A percentile compares a stretch with the other conserved stretches of the same genome.
These are phyloP conservation scores for Diplodia seriata DNA, from an alignment of 2,329 filamentous ascomycete species.

Conservation along the genomic window DNA sequence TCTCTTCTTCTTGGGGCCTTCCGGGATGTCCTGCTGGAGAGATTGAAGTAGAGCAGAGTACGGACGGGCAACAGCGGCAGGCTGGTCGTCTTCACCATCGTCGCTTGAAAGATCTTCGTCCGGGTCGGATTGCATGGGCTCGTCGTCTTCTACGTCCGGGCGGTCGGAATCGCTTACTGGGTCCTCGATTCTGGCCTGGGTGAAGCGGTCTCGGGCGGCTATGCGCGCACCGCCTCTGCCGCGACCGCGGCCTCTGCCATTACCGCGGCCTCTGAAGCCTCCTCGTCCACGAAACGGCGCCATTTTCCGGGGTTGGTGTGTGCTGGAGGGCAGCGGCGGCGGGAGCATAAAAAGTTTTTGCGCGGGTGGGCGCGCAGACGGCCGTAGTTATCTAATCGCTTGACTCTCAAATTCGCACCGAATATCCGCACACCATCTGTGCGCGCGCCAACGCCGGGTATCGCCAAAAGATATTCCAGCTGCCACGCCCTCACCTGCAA, in stretches of 20 bases:
- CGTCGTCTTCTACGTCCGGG: slow-evolving; percentile 42
- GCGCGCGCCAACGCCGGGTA: slow-evolving; percentile 32
- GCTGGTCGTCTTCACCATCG: slow-evolving; percentile 42
- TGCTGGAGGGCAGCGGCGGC: not conserved
- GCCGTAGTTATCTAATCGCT: slow-evolving; percentile 34
- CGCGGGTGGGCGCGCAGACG: not conserved
- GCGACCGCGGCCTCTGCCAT: slow-evolving; percentile 32
- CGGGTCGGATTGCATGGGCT: slow-evolving; percentile 34
- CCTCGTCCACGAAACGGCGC: slow-evolving; percentile 39
- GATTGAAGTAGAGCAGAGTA: slow-evolving; percentile 66
- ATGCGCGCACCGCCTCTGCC: slow-evolving; percentile 20
- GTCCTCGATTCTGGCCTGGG: slow-evolving; percentile 36
- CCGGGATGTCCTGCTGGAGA: slow-evolving; percentile 53
- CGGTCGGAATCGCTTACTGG: slow-evolving; percentile 30
- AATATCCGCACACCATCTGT: slow-evolving; percentile 32
- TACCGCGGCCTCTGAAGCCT: slow-evolving; percentile 38
- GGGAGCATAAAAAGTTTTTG: slow-evolving; percentile 22
- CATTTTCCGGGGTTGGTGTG: not conserved
- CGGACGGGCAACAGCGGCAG: slow-evolving; percentile 46
- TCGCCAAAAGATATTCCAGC: slow-evolving; percentile 33
- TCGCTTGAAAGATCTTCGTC: slow-evolving; percentile 35
- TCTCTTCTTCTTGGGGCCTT: slow-evolving; percentile 59
- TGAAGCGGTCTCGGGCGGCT: slow-evolving; percentile 6
- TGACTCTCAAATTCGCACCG: slow-evolving; percentile 30
- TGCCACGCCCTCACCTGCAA: slow-evolving; percentile 18